Percentiles rank a stretch among this genome's conserved stretches.
phyloP scores from a whole-genome alignment of 129 eudicot genomes.

The Apium graveolens region DNA sequence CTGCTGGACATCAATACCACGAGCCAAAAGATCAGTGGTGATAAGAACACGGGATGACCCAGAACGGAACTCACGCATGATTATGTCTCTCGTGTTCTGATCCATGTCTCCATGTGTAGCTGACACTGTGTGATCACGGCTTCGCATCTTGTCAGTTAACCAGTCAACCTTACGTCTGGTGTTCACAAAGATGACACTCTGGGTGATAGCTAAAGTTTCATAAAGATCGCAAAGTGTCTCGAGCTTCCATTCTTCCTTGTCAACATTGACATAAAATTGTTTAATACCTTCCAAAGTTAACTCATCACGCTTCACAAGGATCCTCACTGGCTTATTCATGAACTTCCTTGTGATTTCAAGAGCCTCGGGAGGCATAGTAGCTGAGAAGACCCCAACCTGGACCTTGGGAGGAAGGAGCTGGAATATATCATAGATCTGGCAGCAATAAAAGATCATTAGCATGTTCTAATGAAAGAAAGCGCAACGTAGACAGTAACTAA shows the following conservation, averaged over 20 bases:
- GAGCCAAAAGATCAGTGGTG: slow-evolving; percentile 42
- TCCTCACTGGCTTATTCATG: slow-evolving; percentile 51
- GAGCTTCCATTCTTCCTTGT: slow-evolving; percentile 50
- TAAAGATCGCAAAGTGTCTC: slow-evolving; percentile 49
- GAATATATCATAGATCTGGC: slow-evolving; percentile 51
- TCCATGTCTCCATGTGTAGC: slow-evolving; percentile 56
- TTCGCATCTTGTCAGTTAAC: slow-evolving; percentile 51
- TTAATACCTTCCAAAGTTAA: slow-evolving; percentile 48
- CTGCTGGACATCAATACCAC: slow-evolving; percentile 46
- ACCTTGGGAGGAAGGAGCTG: slow-evolving; percentile 47
- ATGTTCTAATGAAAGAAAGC: neutral
- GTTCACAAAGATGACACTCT: slow-evolving; percentile 47
- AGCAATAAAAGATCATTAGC: neutral
- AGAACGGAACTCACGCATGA: slow-evolving; percentile 51
- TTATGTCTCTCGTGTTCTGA: slow-evolving; percentile 42
- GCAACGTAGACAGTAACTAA: neutral
- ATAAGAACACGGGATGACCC: slow-evolving; percentile 46
- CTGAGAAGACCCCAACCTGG: slow-evolving; percentile 50
- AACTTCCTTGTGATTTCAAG: slow-evolving; percentile 41
- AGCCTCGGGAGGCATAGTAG: slow-evolving; percentile 52
- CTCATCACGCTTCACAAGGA: slow-evolving; percentile 46
- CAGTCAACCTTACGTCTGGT: slow-evolving; percentile 47
- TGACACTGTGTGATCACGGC: slow-evolving; percentile 47
- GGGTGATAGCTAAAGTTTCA: slow-evolving; percentile 46
- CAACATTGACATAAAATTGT: slow-evolving; percentile 44